phyloP scores from a whole-genome alignment of 129 eudicot species.

The Silybum marianum region DNA sequence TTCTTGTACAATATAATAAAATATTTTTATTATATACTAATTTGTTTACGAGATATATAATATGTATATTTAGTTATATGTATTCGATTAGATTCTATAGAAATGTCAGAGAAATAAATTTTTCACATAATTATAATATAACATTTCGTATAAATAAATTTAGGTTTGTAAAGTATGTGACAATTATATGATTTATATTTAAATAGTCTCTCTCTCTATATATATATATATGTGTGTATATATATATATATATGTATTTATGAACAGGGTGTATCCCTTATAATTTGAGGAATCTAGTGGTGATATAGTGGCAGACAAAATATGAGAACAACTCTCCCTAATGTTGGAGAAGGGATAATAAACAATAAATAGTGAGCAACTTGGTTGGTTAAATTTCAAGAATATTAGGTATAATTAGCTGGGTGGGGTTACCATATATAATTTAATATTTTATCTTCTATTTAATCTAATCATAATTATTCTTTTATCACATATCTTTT shows the following conservation, averaged over 20 bases:
- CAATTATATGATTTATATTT: no score
- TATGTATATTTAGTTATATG: no score
- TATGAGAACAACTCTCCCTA: conserved; percentile 42
- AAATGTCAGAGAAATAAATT: no score
- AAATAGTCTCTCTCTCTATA: background rate
- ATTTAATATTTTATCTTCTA: background rate
- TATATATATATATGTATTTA: background rate
- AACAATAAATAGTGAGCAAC: conserved; percentile 25
- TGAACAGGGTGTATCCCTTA: conserved; percentile 25
- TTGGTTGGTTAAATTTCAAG: conserved; percentile 31
- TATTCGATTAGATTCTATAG: no score
- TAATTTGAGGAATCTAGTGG: conserved; percentile 66
- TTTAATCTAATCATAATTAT: background rate
- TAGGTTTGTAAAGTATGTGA: no score
- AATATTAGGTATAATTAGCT: conserved; percentile 43
- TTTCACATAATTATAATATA: no score
- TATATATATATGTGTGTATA: background rate
- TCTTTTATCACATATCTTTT: background rate
- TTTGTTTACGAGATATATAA: no score
- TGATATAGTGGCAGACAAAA: conserved; percentile 87
- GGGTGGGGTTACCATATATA: conserved; percentile 23
- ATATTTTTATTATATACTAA: no score
- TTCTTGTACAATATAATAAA: no score
- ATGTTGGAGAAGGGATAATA: conserved; percentile 35
- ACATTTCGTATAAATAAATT: no score